Percentiles rank a stretch among this genome's conserved stretches.
These are phyloP conservation scores for Zalaria sp. DNA, from an alignment of 2,329 filamentous ascomycete species.

Conservation along the genomic window DNA sequence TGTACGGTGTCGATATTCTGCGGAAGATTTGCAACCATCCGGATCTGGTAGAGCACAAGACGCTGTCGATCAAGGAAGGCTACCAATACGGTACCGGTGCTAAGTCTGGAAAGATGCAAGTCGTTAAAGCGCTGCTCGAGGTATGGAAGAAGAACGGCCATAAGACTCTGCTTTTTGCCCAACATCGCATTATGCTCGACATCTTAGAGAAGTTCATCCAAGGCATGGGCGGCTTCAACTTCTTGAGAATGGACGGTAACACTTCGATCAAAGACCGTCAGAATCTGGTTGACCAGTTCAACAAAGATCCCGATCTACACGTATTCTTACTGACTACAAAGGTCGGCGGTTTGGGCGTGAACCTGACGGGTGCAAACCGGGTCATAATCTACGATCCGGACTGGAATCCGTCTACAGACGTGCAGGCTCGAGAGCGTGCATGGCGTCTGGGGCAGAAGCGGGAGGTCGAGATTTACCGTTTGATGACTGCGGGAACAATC, in stretches of 20 bases:
- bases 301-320: conserved; percentile 62
- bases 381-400: conserved; percentile 98
- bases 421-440: conserved; percentile 87
- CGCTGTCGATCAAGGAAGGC: conserved; percentile 41
- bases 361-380: conserved; percentile 84
- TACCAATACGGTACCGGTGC: conserved; percentile 66
- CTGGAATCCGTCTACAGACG: conserved; percentile 94
- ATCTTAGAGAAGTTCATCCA: conserved; percentile 75
- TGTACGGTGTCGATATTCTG: conserved; percentile 82
- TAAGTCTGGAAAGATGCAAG: conserved; percentile 91
- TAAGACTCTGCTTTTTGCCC: conserved; percentile 85
- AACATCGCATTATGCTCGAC: conserved; percentile 89
- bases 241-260: conserved; percentile 83
- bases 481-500: conserved; percentile 97
- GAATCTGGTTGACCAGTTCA: conserved; percentile 82
- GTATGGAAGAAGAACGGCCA: conserved; percentile 88
- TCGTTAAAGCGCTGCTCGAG: conserved; percentile 73
- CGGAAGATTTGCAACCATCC: conserved; percentile 98
- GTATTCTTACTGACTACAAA: conserved; percentile 92
- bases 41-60: conserved; percentile 62
- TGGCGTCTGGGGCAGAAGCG: conserved; percentile 93
- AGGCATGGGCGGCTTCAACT: conserved; percentile 54
- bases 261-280: conserved; percentile 85
- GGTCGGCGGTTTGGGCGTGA: conserved; percentile 85
- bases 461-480: conserved; percentile 86